phyloP scores from a whole-genome alignment of 2,329 filamentous ascomycete genomes.

The Diplodia scrobiculata region DNA sequence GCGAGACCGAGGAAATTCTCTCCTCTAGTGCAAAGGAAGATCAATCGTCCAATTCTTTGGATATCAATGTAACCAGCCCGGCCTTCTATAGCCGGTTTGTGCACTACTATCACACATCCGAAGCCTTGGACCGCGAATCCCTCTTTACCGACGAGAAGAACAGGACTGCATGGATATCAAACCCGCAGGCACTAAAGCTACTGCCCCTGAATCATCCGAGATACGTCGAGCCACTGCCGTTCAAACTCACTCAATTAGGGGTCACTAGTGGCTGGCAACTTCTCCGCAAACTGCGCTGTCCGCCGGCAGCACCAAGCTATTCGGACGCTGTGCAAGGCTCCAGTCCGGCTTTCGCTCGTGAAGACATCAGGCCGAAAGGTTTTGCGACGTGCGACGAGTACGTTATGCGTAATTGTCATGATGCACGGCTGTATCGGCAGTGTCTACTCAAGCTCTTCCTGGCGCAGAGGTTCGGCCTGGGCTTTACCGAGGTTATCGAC shows the following conservation, averaged over 20 bases:
- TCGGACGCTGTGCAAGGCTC: background rate
- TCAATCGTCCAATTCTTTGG: conserved; percentile 47
- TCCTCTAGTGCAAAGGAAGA: conserved; percentile 38
- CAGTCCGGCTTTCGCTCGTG: conserved; percentile 31
- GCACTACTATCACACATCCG: conserved; percentile 63
- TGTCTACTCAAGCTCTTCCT: conserved; percentile 48
- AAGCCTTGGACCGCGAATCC: conserved; percentile 64
- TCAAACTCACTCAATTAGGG: conserved; percentile 18
- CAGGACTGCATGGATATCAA: conserved; percentile 60
- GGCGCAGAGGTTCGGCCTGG: conserved; percentile 46
- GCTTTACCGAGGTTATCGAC: conserved; percentile 42
- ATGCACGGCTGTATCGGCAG: conserved; percentile 42
- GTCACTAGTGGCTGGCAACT: conserved; percentile 44
- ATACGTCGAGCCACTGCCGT: conserved; percentile 2
- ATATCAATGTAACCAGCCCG: conserved; percentile 64
- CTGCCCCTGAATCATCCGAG: conserved; percentile 43
- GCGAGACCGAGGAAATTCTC: conserved; percentile 32
- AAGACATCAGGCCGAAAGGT: conserved; percentile 45
- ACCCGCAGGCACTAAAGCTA: conserved; percentile 48
- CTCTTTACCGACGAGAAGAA: conserved; percentile 56
- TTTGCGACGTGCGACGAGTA: conserved; percentile 48
- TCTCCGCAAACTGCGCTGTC: conserved; percentile 45
- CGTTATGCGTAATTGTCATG: conserved; percentile 34
- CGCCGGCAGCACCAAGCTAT: conserved; percentile 46
- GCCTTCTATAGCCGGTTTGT: conserved; percentile 68